Evolutionary conservation across 768 basidiomycete species (phyloP).

Genomic region (Lactarius sanguifluus): DNA sequence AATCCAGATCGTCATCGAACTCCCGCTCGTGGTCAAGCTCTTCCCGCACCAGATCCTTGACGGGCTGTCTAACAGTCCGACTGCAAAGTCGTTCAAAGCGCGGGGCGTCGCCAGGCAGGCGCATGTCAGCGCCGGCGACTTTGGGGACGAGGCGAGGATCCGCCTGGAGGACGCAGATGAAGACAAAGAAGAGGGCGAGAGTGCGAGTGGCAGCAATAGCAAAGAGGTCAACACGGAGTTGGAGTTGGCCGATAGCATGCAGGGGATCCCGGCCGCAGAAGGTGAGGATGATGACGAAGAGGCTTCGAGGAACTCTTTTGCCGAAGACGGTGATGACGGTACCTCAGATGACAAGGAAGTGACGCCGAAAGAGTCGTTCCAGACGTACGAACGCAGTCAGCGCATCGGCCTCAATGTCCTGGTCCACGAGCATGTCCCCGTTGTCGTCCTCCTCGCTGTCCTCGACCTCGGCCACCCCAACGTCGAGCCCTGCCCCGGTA

Average conservation of each 20-base stretch:
- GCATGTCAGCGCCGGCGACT: constrained; percentile 25
- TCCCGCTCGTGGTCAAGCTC: constrained; percentile 19
- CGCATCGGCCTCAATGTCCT: constrained; percentile 50
- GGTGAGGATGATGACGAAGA: too few relatives aligned
- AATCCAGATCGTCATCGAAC: neutral
- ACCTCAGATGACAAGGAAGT: too few relatives aligned
- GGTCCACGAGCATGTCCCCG: constrained; percentile 46
- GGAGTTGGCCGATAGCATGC: too few relatives aligned
- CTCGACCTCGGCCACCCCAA: constrained; percentile 6
- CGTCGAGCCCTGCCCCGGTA: too few relatives aligned
- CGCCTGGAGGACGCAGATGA: constrained; percentile 20
- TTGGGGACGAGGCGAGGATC: constrained; percentile 43
- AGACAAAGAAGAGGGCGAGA: constrained; percentile 27
- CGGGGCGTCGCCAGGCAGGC: too few relatives aligned
- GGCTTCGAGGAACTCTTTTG: too few relatives aligned
- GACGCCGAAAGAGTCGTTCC: too few relatives aligned
- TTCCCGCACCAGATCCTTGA: constrained; percentile 23
- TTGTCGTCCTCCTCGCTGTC: constrained; percentile 35
- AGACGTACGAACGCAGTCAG: constrained; percentile 57
- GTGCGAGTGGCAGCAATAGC: too few relatives aligned
- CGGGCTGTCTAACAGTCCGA: constrained; percentile 27
- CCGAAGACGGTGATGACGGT: too few relatives aligned
- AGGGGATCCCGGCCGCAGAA: too few relatives aligned
- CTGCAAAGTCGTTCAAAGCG: constrained; percentile 38
- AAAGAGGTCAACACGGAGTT: too few relatives aligned